These are phyloP conservation scores for Peronospora belbahrii DNA, from an alignment of 352 stramenopile genomes.

Conservation along the genomic window DNA sequence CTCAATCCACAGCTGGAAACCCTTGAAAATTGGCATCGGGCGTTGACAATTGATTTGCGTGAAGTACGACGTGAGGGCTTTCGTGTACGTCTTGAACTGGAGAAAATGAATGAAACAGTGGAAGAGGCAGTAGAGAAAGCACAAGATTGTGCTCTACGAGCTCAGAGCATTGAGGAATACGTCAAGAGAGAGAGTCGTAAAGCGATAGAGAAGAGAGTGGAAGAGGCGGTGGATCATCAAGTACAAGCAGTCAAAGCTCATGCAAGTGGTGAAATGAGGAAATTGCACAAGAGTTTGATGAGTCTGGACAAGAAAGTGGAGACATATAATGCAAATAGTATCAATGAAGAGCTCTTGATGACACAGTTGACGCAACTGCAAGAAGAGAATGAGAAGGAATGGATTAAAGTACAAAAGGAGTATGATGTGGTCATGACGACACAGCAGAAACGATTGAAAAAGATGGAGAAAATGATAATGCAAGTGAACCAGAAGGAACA, in stretches of 20 bases:
- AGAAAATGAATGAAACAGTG: conserved; percentile 30
- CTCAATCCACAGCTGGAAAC: conserved; percentile 16
- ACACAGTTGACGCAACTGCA: conserved; percentile 40
- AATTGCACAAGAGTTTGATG: conserved; percentile 17
- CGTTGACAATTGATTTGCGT: conserved; percentile 23
- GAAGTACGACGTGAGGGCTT: conserved; percentile 28
- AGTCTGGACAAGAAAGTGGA: conserved; percentile 23
- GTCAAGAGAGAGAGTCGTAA: neutral
- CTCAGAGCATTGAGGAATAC: conserved; percentile 7
- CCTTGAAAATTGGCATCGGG: conserved; percentile 31
- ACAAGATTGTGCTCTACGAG: conserved; percentile 17
- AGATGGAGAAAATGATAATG: conserved; percentile 8
- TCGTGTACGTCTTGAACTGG: conserved; percentile 34
- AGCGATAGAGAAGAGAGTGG: conserved; percentile 5
- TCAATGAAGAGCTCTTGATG: conserved; percentile 53
- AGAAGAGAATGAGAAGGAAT: conserved; percentile 42
- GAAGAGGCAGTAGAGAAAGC: conserved; percentile 32
- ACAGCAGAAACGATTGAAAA: conserved; percentile 23
- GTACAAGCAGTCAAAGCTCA: neutral
- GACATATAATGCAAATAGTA: conserved; percentile 9
- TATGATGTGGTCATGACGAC: conserved; percentile 6
- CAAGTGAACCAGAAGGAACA: conserved; percentile 12
- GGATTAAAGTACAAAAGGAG: conserved; percentile 25
- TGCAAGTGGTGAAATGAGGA: conserved; percentile 7
- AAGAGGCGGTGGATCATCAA: conserved; percentile 7